Base-by-base conservation (phyloP, 805 yeast species). In the Yamadazyma olivae region DNA sequence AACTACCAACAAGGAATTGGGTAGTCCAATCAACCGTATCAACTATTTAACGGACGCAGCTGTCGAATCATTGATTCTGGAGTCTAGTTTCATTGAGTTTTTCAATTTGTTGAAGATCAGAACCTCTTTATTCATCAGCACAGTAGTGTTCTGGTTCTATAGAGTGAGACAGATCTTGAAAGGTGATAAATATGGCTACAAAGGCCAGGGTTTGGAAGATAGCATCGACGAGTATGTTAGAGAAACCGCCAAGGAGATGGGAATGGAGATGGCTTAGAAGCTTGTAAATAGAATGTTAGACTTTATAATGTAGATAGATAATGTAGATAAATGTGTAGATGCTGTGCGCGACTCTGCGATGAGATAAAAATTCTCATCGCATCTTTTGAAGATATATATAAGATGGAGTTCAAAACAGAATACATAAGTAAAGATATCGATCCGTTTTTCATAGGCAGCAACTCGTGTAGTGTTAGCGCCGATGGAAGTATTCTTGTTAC, bases 381-480 rank as follows among this genome's bases (percentile, higher is more conserved):
- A n/a, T n/a, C n/a, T n/a, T n/a, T n/a, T n/a, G n/a, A n/a, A n/a
- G n/a, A n/a, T n/a, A n/a, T n/a, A 9, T 21, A 21, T 21, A 21
- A 21, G 24, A 21, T 21, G 24, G 8, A 21, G 24, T 21, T 21
- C 22, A 67, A 60, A 39, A 64, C 72, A 4, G 61, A 74, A 15
- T 75, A 67, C 46, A 61, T 57, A 37, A 63, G 70, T 43, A 50
- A 49, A 8, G 74, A 77, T 36, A 70, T 91, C 27, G 80, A 77
- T 35, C 98, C 99, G 12, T 81, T 90, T 49, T 93, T 87, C 56
- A 77, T 86, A 12, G 96, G 97, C 18, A 87, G 93, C 5, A 77
- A 93, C 2, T 68, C 81, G 19, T 93, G 88, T 2, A 67, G 87
- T 0, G 54, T 87, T 8, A 76, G 89, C 2, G 61, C 59, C 10